Conservation (phyloP, 768 basidiomycete species). For the Leccinum imitatum region DNA sequence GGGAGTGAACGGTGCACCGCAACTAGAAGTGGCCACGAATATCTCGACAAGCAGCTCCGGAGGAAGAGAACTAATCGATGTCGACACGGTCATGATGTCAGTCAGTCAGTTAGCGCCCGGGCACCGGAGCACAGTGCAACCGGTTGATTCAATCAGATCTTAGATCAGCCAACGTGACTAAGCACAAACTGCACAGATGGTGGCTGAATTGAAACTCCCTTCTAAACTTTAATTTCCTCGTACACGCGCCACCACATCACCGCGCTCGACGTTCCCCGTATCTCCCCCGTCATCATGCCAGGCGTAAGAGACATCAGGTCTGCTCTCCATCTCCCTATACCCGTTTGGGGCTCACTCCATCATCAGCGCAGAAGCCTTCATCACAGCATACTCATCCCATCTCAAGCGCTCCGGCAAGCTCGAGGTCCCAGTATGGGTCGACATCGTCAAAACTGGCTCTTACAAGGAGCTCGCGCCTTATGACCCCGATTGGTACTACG, state of each 20-base stretch:
- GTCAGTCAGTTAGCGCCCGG: background rate
- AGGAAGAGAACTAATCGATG: conserved; percentile 42
- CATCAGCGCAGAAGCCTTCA: conserved; percentile 88
- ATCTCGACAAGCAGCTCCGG: conserved; percentile 64
- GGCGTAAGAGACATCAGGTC: conserved; percentile 83
- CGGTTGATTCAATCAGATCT: no score
- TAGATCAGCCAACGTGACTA: background rate
- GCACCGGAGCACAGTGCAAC: no score
- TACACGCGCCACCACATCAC: conserved; percentile 48
- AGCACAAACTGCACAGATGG: conserved; percentile 39
- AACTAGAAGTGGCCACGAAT: conserved; percentile 44
- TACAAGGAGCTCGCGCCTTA: conserved; percentile 99
- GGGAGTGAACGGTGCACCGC: conserved; percentile 47
- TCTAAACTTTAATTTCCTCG: conserved; percentile 32
- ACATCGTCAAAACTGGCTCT: conserved; percentile 96
- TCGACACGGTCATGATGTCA: background rate
- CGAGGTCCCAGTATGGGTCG: conserved; percentile 98
- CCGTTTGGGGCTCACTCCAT: conserved; percentile 14
- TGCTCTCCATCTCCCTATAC: conserved; percentile 5
- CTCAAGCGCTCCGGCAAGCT: conserved; percentile 99
- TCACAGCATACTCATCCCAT: conserved; percentile 91
- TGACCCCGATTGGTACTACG: conserved; percentile 99
- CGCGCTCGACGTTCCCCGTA: conserved; percentile 46
- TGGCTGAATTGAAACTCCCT: conserved; percentile 38
- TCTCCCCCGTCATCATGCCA: conserved; percentile 58